Base-by-base conservation (phyloP, 768 basidiomycete genomes). In the Pisolithus sp. region DNA sequence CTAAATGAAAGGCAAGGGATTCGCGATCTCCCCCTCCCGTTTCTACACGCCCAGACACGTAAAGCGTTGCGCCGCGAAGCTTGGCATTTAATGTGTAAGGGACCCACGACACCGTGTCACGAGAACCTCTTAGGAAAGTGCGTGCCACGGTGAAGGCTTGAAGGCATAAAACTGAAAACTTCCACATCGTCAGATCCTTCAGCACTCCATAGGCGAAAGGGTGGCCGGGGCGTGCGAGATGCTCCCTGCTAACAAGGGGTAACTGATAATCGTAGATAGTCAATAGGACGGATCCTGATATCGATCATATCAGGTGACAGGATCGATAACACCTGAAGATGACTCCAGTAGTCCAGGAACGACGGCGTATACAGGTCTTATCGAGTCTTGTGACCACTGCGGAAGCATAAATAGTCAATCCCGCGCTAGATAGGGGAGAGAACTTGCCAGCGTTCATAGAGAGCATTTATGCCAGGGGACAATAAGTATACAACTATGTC, bases 41-140 rank as follows among this genome's bases (percentile, higher is more conserved):
- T 5, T 34, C 34, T 15, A 34, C 12, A 4, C 7, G 10, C n/a
- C n/a, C n/a, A 30, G 8, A 30, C 26, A 10, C 1, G 30, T 15
- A 34, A 15, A 13, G 4, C 13, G 12, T 34, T 34, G 12, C 5
- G n/a, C 23, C 38, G 20, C 8, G 37, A 7, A 24, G 24, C 38
- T 48, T 28, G 24, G 17, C 23, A 38, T 24, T 38, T 17, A 20
- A 18, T 38, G 39, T 24, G 38, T 39, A 4, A 15, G 50, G 62
- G 62, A 65, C 62, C 62, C 44, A 61, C 1, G 59, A 50, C 63
- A 64, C 63, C 61, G 50, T 12, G 40, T 50, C 48, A 63, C 61
- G 21, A 8, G 10, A 2, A 23, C 13, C 6, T 3, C 9, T 44
- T n/a, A 44, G 26, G 52, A 54, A 48, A 28, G 36, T 21, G 44